A percentile compares a stretch with the other conserved stretches of the same genome.
Conservation (phyloP, 2,329 filamentous ascomycete genomes). For the Nakataea oryzae region DNA sequence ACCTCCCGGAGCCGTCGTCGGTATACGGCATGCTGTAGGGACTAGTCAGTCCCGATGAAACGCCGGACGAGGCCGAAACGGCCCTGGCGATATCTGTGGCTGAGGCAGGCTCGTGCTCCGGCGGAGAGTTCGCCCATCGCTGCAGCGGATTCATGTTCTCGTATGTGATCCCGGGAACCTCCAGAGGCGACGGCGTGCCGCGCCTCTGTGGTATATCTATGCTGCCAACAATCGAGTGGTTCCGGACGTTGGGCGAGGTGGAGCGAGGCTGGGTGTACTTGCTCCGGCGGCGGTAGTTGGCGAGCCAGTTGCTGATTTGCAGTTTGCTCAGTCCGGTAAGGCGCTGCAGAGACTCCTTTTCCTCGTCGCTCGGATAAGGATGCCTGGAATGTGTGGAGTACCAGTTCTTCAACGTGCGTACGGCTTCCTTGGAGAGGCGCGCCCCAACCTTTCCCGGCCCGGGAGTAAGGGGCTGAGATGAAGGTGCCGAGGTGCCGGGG, state of each 20-base stretch:
- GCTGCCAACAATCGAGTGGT: constrained; percentile 41
- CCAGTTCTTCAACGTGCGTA: constrained; percentile 78
- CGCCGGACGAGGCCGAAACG: constrained; percentile 40
- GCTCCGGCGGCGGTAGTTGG: constrained; percentile 74
- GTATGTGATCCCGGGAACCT: constrained; percentile 11
- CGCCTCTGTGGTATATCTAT: constrained; percentile 63
- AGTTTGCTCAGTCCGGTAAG: constrained; percentile 72
- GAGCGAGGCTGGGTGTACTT: constrained; percentile 62
- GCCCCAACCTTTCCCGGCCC: constrained; percentile 53
- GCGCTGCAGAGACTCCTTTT: constrained; percentile 69
- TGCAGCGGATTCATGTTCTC: constrained; percentile 47
- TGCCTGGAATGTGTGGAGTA: constrained; percentile 68
- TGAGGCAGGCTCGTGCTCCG: constrained; percentile 49
- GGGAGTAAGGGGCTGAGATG: constrained; percentile 5
- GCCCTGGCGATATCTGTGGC: constrained; percentile 48
- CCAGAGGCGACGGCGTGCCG: constrained; percentile 36
- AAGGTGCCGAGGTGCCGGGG: not conserved
- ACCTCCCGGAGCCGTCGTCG: constrained; percentile 49
- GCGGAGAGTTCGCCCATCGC: constrained; percentile 48
- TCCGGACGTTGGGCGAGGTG: constrained; percentile 58
- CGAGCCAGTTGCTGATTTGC: constrained; percentile 88
- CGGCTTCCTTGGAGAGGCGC: constrained; percentile 69
- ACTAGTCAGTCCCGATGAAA: constrained; percentile 46
- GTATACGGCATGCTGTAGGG: constrained; percentile 46
- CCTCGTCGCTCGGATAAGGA: constrained; percentile 80